Conservation (phyloP, 352 stramenopile species). For the Globisporangium orthogonon region DNA sequence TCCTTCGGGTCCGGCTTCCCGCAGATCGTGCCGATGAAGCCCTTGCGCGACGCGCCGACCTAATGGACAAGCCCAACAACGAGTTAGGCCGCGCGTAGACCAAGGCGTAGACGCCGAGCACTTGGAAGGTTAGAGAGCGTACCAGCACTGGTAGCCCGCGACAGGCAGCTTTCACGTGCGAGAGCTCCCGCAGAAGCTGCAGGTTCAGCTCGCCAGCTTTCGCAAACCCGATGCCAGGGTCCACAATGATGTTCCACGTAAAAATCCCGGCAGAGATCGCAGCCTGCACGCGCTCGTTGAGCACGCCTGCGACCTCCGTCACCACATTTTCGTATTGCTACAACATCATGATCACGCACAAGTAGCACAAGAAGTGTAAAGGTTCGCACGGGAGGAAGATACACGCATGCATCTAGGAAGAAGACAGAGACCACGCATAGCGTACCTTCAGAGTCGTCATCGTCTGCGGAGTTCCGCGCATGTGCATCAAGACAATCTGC, state of each 20-base stretch:
- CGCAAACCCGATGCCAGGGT: constrained; percentile 98
- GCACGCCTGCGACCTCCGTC: constrained; percentile 70
- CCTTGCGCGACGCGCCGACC: constrained; percentile 94
- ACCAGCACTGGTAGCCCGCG: constrained; percentile 51
- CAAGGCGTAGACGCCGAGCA: too few species aligned
- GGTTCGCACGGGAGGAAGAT: too few species aligned
- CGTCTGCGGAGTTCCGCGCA: constrained; percentile 93
- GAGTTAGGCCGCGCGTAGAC: not conserved
- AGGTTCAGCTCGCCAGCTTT: constrained; percentile 93
- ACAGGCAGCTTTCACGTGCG: constrained; percentile 37
- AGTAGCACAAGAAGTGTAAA: not conserved
- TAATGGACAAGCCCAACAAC: constrained; percentile 5
- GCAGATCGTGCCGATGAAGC: constrained; percentile 96
- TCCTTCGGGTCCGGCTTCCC: constrained; percentile 76
- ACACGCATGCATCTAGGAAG: too few species aligned
- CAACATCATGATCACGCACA: not conserved
- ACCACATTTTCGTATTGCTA: constrained; percentile 90
- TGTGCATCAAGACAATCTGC: constrained; percentile 96
- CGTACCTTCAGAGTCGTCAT: constrained; percentile 87
- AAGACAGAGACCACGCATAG: too few species aligned
- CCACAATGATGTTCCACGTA: constrained; percentile 93
- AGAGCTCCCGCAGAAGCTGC: constrained; percentile 80
- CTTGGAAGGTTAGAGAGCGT: not conserved
- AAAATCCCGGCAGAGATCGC: constrained; percentile 87
- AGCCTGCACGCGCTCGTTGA: constrained; percentile 64